phyloP scores from a whole-genome alignment of 108 stramenopile genomes.

The Cyclotella atomus region DNA sequence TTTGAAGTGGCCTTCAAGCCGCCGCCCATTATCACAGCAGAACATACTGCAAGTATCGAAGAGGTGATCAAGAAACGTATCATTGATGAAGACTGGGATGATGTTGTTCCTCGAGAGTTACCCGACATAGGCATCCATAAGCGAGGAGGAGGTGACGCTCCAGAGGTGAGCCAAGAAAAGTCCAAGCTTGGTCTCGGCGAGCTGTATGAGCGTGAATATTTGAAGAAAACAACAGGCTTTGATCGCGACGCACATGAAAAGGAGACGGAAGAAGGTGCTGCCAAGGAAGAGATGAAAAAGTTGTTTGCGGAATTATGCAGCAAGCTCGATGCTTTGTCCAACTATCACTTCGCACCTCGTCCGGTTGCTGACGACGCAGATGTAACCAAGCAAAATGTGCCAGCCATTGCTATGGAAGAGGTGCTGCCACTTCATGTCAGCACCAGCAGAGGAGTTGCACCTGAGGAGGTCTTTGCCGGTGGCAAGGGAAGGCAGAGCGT shows the following conservation, averaged over 20 bases:
- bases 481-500: slow-evolving; percentile 91
- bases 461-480: slow-evolving; percentile 92
- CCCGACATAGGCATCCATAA: slow-evolving; percentile 81
- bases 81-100: slow-evolving; percentile 95
- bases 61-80: slow-evolving; percentile 93
- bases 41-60: slow-evolving; percentile 86
- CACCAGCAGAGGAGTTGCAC: slow-evolving; percentile 88
- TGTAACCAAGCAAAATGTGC: slow-evolving; percentile 69
- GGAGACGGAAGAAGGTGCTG: slow-evolving; percentile 70
- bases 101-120: slow-evolving; percentile 91
- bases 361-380: slow-evolving; percentile 92
- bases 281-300: slow-evolving; percentile 42
- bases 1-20: slow-evolving; percentile 92
- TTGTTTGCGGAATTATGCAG: slow-evolving; percentile 54
- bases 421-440: slow-evolving; percentile 93
- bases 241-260: slow-evolving; percentile 82
- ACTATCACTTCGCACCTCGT: slow-evolving; percentile 97
- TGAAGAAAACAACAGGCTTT: slow-evolving; percentile 88
- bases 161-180: slow-evolving; percentile 97
- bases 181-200: slow-evolving; percentile 95
- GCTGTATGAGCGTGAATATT: slow-evolving; percentile 94
- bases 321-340: slow-evolving; percentile 95
- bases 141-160: slow-evolving; percentile 77
- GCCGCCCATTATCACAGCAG: slow-evolving; percentile 90
- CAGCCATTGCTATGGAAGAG: slow-evolving; percentile 98